Conservation (phyloP, 2,329 filamentous ascomycete genomes). For the Arthroderma uncinatum region DNA sequence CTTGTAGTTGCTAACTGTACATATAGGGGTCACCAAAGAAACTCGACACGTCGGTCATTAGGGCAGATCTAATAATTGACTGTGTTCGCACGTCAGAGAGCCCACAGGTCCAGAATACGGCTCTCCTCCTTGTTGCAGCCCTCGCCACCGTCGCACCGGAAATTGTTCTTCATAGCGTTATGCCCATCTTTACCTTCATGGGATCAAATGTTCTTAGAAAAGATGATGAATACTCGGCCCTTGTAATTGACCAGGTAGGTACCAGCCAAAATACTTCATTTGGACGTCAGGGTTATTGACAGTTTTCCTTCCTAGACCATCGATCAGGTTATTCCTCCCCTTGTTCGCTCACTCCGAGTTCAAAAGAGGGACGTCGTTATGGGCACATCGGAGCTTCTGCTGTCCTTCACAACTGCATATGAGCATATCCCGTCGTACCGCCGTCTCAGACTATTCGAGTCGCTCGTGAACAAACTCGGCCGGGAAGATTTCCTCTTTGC, state of each 20-base stretch:
- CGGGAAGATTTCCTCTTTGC: constrained; percentile 79
- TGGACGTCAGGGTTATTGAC: neutral
- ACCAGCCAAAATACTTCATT: neutral
- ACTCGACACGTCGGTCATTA: constrained; percentile 67
- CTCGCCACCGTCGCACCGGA: constrained; percentile 82
- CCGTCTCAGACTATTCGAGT: constrained; percentile 68
- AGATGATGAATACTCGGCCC: constrained; percentile 91
- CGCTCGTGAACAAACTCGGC: constrained; percentile 74
- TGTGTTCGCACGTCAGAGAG: constrained; percentile 86
- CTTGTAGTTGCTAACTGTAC: constrained; percentile 4
- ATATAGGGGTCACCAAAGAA: constrained; percentile 26
- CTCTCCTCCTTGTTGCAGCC: constrained; percentile 74
- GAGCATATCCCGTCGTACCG: constrained; percentile 89
- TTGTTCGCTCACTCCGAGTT: constrained; percentile 74
- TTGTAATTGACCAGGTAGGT: constrained; percentile 66
- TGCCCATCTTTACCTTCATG: constrained; percentile 99
- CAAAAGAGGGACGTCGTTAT: constrained; percentile 65
- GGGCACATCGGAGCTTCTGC: constrained; percentile 77
- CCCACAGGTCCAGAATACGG: constrained; percentile 86
- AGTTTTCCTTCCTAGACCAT: constrained; percentile 54
- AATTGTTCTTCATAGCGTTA: constrained; percentile 87
- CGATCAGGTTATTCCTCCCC: constrained; percentile 80
- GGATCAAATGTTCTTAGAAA: constrained; percentile 81
- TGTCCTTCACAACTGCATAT: constrained; percentile 92
- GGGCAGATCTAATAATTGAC: constrained; percentile 83